Percentiles rank a stretch among this genome's conserved stretches.
phyloP scores from a whole-genome alignment of 2,329 filamentous ascomycete species.

The Xylariaceae sp. region DNA sequence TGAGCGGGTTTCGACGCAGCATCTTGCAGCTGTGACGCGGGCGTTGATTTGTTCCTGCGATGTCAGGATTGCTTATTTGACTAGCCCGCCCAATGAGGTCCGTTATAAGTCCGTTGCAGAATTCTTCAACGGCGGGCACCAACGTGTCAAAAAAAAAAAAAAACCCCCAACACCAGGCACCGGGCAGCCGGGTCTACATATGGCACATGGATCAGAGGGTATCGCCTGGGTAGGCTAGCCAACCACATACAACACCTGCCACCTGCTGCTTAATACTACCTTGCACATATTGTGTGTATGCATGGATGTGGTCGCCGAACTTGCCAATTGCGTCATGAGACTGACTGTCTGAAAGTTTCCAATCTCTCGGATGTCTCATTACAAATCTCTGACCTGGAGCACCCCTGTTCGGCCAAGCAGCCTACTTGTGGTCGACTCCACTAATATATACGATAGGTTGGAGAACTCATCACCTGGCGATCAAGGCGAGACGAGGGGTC shows the following conservation, averaged over 20 bases:
- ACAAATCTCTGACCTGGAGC: neutral
- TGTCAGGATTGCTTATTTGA: constrained; percentile 2
- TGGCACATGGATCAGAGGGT: too few relatives aligned
- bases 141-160: neutral
- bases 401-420: neutral
- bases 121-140: neutral
- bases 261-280: too few relatives aligned
- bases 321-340: neutral
- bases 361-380: neutral
- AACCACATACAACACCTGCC: too few relatives aligned
- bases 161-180: too few relatives aligned
- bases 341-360: neutral
- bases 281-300: too few relatives aligned
- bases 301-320: neutral
- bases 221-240: too few relatives aligned
- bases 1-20: constrained; percentile 1
- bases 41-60: constrained; percentile 4
- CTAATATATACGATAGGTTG: too few relatives aligned
- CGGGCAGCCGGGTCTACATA: neutral
- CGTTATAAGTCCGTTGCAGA: neutral
- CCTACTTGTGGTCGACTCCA: neutral
- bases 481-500: too few relatives aligned
- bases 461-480: too few relatives aligned
- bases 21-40: constrained; percentile 6
- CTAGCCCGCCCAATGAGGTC: constrained; percentile 2